Evolutionary conservation across 768 basidiomycete species (phyloP).

Genomic region (Tricholomella constricta): DNA sequence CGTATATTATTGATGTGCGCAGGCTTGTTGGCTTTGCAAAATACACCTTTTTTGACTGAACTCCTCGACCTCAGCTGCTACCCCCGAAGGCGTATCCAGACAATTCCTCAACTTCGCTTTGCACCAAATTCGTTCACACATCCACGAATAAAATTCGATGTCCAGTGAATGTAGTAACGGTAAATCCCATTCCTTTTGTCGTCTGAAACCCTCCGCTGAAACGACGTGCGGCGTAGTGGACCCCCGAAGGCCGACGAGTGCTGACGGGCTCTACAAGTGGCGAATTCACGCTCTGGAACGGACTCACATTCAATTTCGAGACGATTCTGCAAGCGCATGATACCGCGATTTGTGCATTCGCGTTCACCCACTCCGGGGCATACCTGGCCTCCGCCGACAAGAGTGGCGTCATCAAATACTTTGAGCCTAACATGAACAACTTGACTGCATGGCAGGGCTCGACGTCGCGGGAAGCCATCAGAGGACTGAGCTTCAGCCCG

Average conservation of each 20-base stretch:
- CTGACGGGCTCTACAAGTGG: slow-evolving; percentile 95
- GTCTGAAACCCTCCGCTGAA: not conserved
- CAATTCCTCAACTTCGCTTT: slow-evolving; percentile 91
- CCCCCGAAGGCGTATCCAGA: slow-evolving; percentile 91
- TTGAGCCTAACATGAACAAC: slow-evolving; percentile 99
- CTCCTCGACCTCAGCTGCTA: slow-evolving; percentile 61
- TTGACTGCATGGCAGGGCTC: slow-evolving; percentile 93
- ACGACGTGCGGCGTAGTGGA: slow-evolving; percentile 67
- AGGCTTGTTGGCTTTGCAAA: slow-evolving; percentile 11
- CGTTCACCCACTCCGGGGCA: slow-evolving; percentile 91
- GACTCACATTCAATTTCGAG: slow-evolving; percentile 98
- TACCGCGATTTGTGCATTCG: slow-evolving; percentile 85
- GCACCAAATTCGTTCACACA: slow-evolving; percentile 97
- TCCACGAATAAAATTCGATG: slow-evolving; percentile 98
- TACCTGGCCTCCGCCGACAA: slow-evolving; percentile 94
- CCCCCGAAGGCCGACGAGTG: slow-evolving; percentile 91
- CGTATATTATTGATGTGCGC: slow-evolving; percentile 87
- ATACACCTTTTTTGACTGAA: slow-evolving; percentile 23
- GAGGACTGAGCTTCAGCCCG: slow-evolving; percentile 89
- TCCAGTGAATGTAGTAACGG: slow-evolving; percentile 94
- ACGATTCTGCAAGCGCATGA: slow-evolving; percentile 99
- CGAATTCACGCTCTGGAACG: slow-evolving; percentile 99
- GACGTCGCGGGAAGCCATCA: slow-evolving; percentile 81
- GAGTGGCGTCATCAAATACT: slow-evolving; percentile 95
- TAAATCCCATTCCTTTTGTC: slow-evolving; percentile 41